phyloP scores from a whole-genome alignment of 805 yeast genomes.

The Yarrowia phangngaensis region DNA sequence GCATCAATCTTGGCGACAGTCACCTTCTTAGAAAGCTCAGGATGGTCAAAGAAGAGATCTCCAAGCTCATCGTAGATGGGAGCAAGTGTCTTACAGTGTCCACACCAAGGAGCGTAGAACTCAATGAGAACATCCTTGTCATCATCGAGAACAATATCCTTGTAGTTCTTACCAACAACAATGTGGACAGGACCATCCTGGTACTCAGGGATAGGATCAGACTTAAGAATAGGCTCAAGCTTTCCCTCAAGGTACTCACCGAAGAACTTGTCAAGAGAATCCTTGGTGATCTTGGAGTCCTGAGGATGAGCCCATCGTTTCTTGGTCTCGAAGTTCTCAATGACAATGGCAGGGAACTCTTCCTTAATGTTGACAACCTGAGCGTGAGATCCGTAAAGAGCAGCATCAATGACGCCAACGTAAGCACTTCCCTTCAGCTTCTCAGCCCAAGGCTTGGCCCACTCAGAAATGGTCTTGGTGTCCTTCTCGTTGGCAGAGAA shows the following conservation, averaged over 20 bases:
- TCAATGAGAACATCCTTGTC: constrained; percentile 73
- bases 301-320: constrained; percentile 77
- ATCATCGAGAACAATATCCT: constrained; percentile 57
- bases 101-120: constrained; percentile 98
- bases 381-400: constrained; percentile 79
- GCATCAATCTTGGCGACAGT: constrained; percentile 85
- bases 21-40: constrained; percentile 51
- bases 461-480: constrained; percentile 51
- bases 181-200: constrained; percentile 69
- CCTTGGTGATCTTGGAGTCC: constrained; percentile 47
- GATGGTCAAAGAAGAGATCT: constrained; percentile 53
- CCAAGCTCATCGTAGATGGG: constrained; percentile 90
- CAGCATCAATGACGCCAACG: constrained; percentile 85
- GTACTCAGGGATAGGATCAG: constrained; percentile 78
- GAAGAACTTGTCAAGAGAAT: constrained; percentile 59
- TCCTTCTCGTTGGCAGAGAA: constrained; percentile 72
- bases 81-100: constrained; percentile 85
- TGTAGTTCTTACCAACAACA: constrained; percentile 81
- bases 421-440: constrained; percentile 72
- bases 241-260: constrained; percentile 60
- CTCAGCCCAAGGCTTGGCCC: constrained; percentile 63
- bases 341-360: constrained; percentile 84
- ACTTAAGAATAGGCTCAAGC: constrained; percentile 68
- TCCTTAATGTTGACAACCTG: constrained; percentile 77
- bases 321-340: constrained; percentile 67